A percentile compares a stretch with the other conserved stretches of the same genome.
Conservation (phyloP, 331 rosid genomes). For the Acacia pycnantha region DNA sequence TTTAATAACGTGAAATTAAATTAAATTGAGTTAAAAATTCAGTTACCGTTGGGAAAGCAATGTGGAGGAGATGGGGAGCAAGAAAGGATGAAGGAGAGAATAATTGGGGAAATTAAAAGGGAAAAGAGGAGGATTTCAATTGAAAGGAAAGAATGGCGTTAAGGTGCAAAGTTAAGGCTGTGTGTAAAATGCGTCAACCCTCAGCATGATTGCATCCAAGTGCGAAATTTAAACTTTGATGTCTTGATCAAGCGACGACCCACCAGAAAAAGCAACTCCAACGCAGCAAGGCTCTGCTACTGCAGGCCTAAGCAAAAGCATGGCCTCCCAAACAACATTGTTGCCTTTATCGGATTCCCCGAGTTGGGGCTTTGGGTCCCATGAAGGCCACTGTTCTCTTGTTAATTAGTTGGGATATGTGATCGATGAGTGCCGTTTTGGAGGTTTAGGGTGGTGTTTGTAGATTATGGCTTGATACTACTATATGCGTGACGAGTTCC, state of each 20-base stretch:
- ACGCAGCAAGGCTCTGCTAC: not conserved
- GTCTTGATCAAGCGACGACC: no score
- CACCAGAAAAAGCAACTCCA: no score
- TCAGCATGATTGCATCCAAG: not conserved
- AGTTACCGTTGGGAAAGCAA: not conserved
- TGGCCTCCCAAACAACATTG: conserved; percentile 16
- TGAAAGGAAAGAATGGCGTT: conserved; percentile 13
- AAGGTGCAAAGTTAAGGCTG: conserved; percentile 26
- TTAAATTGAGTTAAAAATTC: not conserved
- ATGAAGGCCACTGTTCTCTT: not conserved
- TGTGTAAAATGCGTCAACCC: conserved; percentile 14
- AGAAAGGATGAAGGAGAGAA: not conserved
- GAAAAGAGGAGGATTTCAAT: not conserved
- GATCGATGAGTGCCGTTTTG: not conserved
- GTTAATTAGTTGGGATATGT: not conserved
- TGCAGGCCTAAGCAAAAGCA: not conserved
- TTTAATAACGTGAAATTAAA: not conserved
- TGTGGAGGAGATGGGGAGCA: not conserved
- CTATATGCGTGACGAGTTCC: no score
- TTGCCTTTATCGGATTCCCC: conserved; percentile 5
- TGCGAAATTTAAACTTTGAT: not conserved
- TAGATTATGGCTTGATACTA: not conserved
- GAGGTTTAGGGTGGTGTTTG: not conserved
- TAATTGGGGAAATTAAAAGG: not conserved
- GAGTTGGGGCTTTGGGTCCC: not conserved